Evolutionary conservation across 2,329 filamentous ascomycete species (phyloP).

Genomic region (Ascochyta clinopodiicola): DNA sequence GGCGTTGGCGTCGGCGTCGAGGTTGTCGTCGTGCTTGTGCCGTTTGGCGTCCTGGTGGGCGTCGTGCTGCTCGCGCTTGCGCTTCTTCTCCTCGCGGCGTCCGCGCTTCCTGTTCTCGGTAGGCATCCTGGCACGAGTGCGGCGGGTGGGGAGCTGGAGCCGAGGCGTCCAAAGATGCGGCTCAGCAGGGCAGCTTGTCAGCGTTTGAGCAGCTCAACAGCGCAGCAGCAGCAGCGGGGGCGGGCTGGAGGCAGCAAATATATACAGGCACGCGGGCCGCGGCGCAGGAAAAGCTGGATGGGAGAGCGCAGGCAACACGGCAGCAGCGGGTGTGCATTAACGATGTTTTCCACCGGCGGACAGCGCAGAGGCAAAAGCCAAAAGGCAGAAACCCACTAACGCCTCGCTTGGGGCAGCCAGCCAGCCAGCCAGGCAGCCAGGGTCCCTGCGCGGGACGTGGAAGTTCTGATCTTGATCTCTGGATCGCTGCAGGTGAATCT

Average conservation of each 20-base stretch:
- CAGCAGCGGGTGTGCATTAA: constrained; percentile 12
- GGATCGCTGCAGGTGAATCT: background rate
- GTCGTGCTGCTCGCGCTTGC: constrained; percentile 56
- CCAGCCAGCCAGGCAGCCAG: background rate
- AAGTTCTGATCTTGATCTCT: too few species aligned
- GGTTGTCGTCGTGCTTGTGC: constrained; percentile 31
- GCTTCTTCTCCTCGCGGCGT: constrained; percentile 60
- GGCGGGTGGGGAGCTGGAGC: constrained; percentile 22
- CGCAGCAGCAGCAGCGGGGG: background rate
- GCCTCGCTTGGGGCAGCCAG: background rate
- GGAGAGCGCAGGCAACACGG: constrained; percentile 5
- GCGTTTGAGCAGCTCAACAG: constrained; percentile 13
- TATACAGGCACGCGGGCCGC: constrained; percentile 4
- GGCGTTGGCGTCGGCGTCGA: constrained; percentile 15
- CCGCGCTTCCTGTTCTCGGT: constrained; percentile 66
- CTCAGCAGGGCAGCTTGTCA: too few species aligned
- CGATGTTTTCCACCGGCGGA: constrained; percentile 12
- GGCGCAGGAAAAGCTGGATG: background rate
- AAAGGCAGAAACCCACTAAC: constrained; percentile 4
- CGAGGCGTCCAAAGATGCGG: constrained; percentile 4
- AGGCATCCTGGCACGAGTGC: constrained; percentile 55
- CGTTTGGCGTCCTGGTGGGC: constrained; percentile 49
- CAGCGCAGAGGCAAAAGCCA: constrained; percentile 15
- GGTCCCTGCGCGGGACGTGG: background rate
- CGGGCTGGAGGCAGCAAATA: background rate